Evolutionary conservation across 148 eudicot genomes (phyloP).

Genomic region (Camellia sinensis): DNA sequence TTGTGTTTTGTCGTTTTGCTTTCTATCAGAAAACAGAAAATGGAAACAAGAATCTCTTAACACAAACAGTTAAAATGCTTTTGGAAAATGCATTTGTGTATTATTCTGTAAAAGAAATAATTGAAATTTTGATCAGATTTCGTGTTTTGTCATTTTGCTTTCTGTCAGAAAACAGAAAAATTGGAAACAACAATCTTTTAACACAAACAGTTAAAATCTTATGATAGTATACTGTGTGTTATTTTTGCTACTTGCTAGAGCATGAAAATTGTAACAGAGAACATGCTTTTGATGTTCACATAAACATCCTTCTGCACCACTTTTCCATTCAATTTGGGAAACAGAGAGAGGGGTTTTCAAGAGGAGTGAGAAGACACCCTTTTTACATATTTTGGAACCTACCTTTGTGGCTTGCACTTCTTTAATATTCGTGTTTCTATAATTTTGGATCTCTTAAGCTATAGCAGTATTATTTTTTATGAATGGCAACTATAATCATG

Average conservation of each 20-base stretch:
- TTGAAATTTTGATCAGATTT: not conserved
- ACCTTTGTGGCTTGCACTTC: not conserved
- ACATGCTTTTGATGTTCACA: not conserved
- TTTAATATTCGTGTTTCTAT: not conserved
- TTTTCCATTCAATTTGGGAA: not conserved
- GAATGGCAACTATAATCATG: not conserved
- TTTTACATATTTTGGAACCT: not conserved
- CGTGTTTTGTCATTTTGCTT: not conserved
- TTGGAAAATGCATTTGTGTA: too few species aligned
- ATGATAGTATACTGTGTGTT: not conserved
- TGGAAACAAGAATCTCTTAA: not conserved
- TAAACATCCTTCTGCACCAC: not conserved
- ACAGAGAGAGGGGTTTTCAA: not conserved
- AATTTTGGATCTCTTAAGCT: not conserved
- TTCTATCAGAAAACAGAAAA: not conserved
- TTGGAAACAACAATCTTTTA: not conserved
- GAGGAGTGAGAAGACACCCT: not conserved
- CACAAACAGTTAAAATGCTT: not conserved
- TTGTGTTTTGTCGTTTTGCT: not conserved
- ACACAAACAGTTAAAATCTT: not conserved
- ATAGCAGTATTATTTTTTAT: not conserved
- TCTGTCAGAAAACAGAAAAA: not conserved
- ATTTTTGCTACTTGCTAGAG: not conserved
- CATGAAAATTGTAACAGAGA: not conserved
- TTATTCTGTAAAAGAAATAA: too few species aligned